phyloP scores from a whole-genome alignment of 2,329 filamentous ascomycete genomes.

The Aspergillus sp. region DNA sequence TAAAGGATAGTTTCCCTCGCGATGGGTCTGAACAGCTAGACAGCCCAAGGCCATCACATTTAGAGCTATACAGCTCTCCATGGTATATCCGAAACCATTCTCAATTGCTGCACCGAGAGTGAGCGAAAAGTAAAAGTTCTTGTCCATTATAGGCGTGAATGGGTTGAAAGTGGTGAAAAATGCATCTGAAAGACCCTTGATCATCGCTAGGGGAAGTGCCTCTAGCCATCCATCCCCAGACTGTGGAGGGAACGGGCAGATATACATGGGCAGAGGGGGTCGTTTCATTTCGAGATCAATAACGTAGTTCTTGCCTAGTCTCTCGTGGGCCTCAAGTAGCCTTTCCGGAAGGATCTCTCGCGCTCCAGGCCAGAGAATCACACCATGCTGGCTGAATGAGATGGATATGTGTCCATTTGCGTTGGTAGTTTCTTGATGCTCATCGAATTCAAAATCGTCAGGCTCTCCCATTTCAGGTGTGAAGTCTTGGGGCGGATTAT shows the following conservation, averaged over 20 bases:
- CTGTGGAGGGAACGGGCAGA: conserved; percentile 31
- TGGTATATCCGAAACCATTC: conserved; percentile 47
- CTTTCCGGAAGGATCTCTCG: conserved; percentile 39
- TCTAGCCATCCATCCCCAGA: conserved; percentile 42
- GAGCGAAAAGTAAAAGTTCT: conserved; percentile 47
- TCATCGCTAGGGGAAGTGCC: conserved; percentile 42
- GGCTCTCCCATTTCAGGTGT: conserved; percentile 24
- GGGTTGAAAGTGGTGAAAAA: conserved; percentile 54
- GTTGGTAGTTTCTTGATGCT: conserved; percentile 22
- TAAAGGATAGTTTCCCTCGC: conserved; percentile 45
- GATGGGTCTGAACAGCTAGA: conserved; percentile 45
- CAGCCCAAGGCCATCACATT: conserved; percentile 50
- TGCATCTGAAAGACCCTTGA: conserved; percentile 49
- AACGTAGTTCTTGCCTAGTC: conserved; percentile 46
- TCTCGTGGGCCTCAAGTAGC: conserved; percentile 32
- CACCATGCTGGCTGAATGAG: conserved; percentile 50
- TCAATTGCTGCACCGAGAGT: conserved; percentile 47
- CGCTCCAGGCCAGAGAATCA: conserved; percentile 47
- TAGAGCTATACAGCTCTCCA: conserved; percentile 49
- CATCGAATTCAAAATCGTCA: conserved; percentile 26
- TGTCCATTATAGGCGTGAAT: conserved; percentile 50
- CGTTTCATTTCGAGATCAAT: conserved; percentile 46
- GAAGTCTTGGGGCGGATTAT: conserved; percentile 14
- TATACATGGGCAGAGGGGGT: conserved; percentile 39
- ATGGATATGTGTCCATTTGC: conserved; percentile 33